phyloP scores from a whole-genome alignment of 2,329 filamentous ascomycete genomes.

The Plenodomus biglobosus region DNA sequence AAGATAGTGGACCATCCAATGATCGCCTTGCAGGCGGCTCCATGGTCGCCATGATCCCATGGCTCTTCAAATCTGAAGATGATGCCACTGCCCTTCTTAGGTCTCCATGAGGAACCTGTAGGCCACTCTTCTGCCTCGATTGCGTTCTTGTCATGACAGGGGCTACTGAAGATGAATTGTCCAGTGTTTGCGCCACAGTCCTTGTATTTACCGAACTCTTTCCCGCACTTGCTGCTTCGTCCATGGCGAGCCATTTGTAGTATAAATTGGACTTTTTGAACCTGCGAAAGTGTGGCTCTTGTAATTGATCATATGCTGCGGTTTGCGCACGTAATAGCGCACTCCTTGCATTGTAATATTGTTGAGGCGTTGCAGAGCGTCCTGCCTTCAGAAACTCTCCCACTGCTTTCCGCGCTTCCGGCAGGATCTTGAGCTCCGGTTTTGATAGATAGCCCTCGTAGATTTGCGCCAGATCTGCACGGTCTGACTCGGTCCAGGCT shows the following conservation, averaged over 20 bases:
- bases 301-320: constrained; percentile 79
- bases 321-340: constrained; percentile 83
- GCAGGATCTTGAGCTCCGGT: constrained; percentile 75
- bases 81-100: constrained; percentile 63
- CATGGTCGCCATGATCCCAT: constrained; percentile 50
- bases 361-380: constrained; percentile 70
- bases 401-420: constrained; percentile 69
- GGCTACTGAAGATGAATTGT: constrained; percentile 20
- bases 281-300: constrained; percentile 73
- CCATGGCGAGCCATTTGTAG: constrained; percentile 91
- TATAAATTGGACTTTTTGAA: constrained; percentile 95
- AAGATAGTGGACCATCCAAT: constrained; percentile 63
- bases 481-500: constrained; percentile 80
- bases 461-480: constrained; percentile 86
- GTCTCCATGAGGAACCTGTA: constrained; percentile 49
- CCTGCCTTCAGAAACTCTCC: constrained; percentile 78
- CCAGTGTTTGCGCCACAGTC: constrained; percentile 30
- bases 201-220: constrained; percentile 30
- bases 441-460: constrained; percentile 85
- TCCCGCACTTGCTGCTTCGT: constrained; percentile 59
- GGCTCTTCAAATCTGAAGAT: constrained; percentile 59
- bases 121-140: constrained; percentile 47
- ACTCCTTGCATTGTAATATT: constrained; percentile 80
- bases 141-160: constrained; percentile 51
- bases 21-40: constrained; percentile 62